These are phyloP conservation scores for Hysterangium stoloniferum DNA, from an alignment of 768 basidiomycete genomes.

Conservation along the genomic window DNA sequence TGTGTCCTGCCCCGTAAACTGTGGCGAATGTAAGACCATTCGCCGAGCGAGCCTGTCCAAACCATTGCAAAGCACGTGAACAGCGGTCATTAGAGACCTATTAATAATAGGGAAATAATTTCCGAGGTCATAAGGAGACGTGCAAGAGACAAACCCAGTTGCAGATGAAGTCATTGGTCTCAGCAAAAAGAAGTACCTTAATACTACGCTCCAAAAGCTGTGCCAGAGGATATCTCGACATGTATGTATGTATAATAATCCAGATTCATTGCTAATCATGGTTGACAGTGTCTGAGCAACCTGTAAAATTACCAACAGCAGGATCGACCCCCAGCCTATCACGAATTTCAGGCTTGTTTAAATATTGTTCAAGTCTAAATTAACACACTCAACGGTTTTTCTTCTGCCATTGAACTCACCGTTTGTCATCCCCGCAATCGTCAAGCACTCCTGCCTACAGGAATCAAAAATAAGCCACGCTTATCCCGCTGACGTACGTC, in stretches of 20 bases:
- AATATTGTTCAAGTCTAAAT: conserved; percentile 36
- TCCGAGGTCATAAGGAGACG: too few relatives aligned
- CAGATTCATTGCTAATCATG: conserved; percentile 42
- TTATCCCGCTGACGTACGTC: too few relatives aligned
- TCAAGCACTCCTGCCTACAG: too few relatives aligned
- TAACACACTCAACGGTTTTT: too few relatives aligned
- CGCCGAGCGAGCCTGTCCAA: conserved; percentile 27
- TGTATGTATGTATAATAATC: conserved; percentile 29
- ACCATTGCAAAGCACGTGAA: conserved; percentile 55
- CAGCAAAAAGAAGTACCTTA: conserved; percentile 49
- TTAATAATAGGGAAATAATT: conserved; percentile 29
- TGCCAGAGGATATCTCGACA: conserved; percentile 34
- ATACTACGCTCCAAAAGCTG: conserved; percentile 55
- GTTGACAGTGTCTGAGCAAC: conserved; percentile 36
- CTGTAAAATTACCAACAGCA: conserved; percentile 30
- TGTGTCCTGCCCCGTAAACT: conserved; percentile 17
- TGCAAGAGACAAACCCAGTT: conserved; percentile 52
- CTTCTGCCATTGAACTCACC: too few relatives aligned
- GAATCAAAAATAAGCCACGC: too few relatives aligned
- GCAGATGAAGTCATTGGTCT: conserved; percentile 48
- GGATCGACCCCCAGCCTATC: conserved; percentile 55
- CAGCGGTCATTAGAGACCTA: conserved; percentile 54
- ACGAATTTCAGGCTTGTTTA: conserved; percentile 50
- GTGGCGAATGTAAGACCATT: conserved; percentile 17
- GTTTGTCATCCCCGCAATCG: too few relatives aligned